Evolutionary conservation across 2,329 filamentous ascomycete genomes (phyloP).

Genomic region (Trichoderma koningiopsis): DNA sequence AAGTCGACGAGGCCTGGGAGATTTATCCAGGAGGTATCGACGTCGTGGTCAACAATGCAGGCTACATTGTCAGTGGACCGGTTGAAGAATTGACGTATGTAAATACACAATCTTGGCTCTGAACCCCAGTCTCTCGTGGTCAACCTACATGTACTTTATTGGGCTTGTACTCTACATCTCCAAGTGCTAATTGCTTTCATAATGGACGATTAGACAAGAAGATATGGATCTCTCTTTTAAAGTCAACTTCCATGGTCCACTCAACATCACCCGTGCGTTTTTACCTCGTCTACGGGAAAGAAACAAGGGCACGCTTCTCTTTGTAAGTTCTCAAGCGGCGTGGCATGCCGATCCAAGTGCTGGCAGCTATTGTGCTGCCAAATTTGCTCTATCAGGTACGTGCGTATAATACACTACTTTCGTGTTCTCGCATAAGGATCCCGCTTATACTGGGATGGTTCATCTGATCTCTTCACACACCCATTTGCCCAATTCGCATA

Average conservation of each 20-base stretch:
- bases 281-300: conserved; percentile 38
- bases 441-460: not conserved
- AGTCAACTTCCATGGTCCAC: conserved; percentile 44
- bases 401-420: not conserved
- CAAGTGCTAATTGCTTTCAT: not conserved
- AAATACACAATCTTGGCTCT: not conserved
- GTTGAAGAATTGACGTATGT: conserved; percentile 34
- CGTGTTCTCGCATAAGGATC: not conserved
- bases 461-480: not conserved
- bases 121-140: not conserved
- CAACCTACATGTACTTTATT: not conserved
- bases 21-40: conserved; percentile 37
- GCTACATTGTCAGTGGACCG: conserved; percentile 35
- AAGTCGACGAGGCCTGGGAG: conserved; percentile 29
- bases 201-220: conserved; percentile 28
- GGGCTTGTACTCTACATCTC: not conserved
- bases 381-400: conserved; percentile 39
- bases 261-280: conserved; percentile 41
- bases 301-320: conserved; percentile 38
- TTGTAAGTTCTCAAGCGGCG: conserved; percentile 41
- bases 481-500: not conserved
- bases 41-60: conserved; percentile 45
- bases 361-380: conserved; percentile 38
- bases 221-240: conserved; percentile 34
- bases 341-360: conserved; percentile 39